Conservation (phyloP, 352 stramenopile genomes). For the Globisporangium acanthophoron region DNA sequence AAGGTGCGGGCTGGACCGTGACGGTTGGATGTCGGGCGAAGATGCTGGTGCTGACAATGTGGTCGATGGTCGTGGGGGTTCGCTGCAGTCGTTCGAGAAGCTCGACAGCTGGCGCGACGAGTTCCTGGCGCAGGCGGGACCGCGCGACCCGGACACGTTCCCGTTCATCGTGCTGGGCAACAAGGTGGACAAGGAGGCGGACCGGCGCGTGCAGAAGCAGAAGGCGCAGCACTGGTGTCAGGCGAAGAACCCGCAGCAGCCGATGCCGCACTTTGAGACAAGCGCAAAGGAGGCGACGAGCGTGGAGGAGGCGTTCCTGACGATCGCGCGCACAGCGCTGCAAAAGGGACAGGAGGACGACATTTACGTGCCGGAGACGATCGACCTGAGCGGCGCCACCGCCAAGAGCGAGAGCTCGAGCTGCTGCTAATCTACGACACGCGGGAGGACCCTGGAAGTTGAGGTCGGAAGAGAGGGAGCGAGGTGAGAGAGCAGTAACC, state of each 20-base stretch:
- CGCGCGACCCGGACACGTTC: conserved; percentile 91
- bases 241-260: conserved; percentile 77
- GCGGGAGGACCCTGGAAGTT: background rate
- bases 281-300: conserved; percentile 96
- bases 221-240: conserved; percentile 93
- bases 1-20: conserved; percentile 38
- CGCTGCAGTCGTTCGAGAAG: conserved; percentile 93
- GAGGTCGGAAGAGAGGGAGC: background rate
- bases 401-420: conserved; percentile 59
- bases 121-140: conserved; percentile 93
- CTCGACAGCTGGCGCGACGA: conserved; percentile 97
- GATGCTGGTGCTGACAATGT: background rate
- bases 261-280: conserved; percentile 96
- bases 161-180: conserved; percentile 98
- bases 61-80: background rate
- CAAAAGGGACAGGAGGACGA: conserved; percentile 84
- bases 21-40: background rate
- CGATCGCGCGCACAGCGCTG: conserved; percentile 87
- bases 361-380: conserved; percentile 85
- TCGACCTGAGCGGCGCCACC: conserved; percentile 73
- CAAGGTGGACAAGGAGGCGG: conserved; percentile 95
- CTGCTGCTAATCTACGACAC: conserved; percentile 51
- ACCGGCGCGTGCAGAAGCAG: conserved; percentile 84
- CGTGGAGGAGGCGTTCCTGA: conserved; percentile 96
- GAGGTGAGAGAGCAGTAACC: background rate